phyloP scores from a whole-genome alignment of 2,329 filamentous ascomycete genomes.

The Leptographium galeiforme region DNA sequence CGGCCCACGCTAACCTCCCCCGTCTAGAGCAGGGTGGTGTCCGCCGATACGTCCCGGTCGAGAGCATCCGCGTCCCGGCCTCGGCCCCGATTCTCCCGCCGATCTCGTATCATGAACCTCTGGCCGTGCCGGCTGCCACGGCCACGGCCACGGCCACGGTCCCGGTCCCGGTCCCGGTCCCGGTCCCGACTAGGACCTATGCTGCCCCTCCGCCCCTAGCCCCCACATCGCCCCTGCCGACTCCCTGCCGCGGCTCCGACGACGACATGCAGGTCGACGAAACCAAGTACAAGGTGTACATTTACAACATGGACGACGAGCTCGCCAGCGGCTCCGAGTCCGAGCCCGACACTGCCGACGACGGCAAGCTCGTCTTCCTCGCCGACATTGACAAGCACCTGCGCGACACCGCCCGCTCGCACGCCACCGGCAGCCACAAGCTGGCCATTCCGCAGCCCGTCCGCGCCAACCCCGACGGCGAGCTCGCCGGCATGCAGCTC shows the following conservation, averaged over 20 bases:
- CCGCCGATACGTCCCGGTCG: slow-evolving; percentile 54
- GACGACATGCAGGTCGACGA: slow-evolving; percentile 77
- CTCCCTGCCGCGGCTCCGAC: slow-evolving; percentile 15
- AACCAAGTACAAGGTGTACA: slow-evolving; percentile 76
- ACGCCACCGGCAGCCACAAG: slow-evolving; percentile 14
- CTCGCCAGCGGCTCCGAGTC: slow-evolving; percentile 49
- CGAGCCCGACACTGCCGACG: slow-evolving; percentile 11
- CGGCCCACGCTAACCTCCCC: background rate
- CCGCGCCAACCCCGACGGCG: slow-evolving; percentile 40
- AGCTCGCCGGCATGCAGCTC: slow-evolving; percentile 53
- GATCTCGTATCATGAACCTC: background rate
- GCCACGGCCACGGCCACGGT: no score
- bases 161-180: no score
- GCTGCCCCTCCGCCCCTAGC: no score
- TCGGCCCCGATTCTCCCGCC: slow-evolving; percentile 3
- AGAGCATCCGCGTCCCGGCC: slow-evolving; percentile 22
- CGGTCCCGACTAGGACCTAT: background rate
- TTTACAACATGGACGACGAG: slow-evolving; percentile 82
- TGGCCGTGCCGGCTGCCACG: background rate
- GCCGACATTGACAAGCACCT: slow-evolving; percentile 78
- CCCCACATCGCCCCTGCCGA: no score
- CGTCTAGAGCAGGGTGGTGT: slow-evolving; percentile 43
- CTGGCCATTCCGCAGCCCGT: slow-evolving; percentile 29
- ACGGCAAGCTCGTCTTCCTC: slow-evolving; percentile 60
- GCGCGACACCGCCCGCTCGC: slow-evolving; percentile 34